phyloP scores from a whole-genome alignment of 2,329 filamentous ascomycete genomes.

The Xylaria polymorpha region DNA sequence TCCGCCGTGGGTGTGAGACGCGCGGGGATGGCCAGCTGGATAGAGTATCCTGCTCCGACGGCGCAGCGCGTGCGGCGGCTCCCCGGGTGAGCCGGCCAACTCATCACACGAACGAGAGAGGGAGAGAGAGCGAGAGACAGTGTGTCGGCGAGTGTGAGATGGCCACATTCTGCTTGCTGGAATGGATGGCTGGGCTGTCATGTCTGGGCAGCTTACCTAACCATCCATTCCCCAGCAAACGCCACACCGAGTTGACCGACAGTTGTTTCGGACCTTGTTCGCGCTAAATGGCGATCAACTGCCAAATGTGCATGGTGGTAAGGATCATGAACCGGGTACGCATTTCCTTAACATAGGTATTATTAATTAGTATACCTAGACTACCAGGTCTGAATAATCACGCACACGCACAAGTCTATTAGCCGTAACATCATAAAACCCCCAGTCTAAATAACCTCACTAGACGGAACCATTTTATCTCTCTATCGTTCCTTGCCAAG shows the following conservation, averaged over 20 bases:
- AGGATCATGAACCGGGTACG: neutral
- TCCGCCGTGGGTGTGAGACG: constrained; percentile 5
- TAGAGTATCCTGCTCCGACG: constrained; percentile 12
- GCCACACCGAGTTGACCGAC: constrained; percentile 16
- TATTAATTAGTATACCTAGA: constrained; percentile 2
- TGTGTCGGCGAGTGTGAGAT: neutral
- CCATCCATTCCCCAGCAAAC: neutral
- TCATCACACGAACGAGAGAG: neutral
- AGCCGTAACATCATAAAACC: constrained; percentile 6
- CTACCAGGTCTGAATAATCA: neutral
- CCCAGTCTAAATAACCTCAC: constrained; percentile 1
- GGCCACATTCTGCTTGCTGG: neutral
- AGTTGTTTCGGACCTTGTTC: constrained; percentile 9
- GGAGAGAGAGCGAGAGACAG: neutral
- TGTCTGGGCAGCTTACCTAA: constrained; percentile 19
- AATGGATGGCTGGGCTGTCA: neutral
- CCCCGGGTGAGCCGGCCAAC: neutral
- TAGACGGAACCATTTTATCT: constrained; percentile 1
- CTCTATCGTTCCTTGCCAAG: neutral
- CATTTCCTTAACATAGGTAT: constrained; percentile 5
- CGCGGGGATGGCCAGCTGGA: constrained; percentile 2
- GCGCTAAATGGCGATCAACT: constrained; percentile 27
- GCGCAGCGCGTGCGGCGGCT: constrained; percentile 2
- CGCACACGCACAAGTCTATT: neutral
- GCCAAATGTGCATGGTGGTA: constrained; percentile 37